A percentile compares a stretch with the other conserved stretches of the same genome.
These are phyloP conservation scores for Solanum phureja DNA, from an alignment of 257 asterid species.

Conservation along the genomic window DNA sequence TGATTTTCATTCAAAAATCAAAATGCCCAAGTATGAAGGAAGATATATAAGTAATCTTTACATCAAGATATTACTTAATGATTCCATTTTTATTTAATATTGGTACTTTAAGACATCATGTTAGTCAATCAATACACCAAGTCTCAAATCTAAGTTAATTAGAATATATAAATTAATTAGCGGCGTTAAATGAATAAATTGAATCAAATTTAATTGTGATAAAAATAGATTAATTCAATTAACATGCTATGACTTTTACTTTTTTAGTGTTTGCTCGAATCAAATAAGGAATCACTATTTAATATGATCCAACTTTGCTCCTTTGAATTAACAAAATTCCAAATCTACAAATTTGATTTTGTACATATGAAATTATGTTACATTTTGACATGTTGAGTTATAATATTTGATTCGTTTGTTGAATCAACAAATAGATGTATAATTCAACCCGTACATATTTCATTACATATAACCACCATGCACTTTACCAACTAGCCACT, in stretches of 20 bases:
- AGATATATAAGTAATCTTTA: neutral
- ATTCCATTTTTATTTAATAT: neutral
- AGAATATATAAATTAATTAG: neutral
- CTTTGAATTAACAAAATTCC: neutral
- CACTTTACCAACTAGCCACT: neutral
- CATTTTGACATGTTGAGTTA: neutral
- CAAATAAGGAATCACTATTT: neutral
- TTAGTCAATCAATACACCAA: neutral
- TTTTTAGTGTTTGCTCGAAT: neutral
- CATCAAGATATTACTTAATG: neutral
- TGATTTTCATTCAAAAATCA: neutral
- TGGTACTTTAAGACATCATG: neutral
- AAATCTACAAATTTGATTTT: neutral
- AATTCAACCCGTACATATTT: neutral
- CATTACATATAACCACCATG: neutral
- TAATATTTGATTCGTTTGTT: neutral
- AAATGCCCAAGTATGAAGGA: neutral
- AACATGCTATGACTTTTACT: neutral
- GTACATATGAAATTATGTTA: neutral
- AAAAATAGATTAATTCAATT: neutral
- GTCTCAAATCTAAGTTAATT: neutral
- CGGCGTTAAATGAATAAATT: neutral
- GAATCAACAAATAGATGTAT: neutral
- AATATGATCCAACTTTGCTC: neutral
- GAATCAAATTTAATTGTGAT: neutral